Base-by-base conservation (phyloP, 768 basidiomycete species). In the Jaapia argillacea region DNA sequence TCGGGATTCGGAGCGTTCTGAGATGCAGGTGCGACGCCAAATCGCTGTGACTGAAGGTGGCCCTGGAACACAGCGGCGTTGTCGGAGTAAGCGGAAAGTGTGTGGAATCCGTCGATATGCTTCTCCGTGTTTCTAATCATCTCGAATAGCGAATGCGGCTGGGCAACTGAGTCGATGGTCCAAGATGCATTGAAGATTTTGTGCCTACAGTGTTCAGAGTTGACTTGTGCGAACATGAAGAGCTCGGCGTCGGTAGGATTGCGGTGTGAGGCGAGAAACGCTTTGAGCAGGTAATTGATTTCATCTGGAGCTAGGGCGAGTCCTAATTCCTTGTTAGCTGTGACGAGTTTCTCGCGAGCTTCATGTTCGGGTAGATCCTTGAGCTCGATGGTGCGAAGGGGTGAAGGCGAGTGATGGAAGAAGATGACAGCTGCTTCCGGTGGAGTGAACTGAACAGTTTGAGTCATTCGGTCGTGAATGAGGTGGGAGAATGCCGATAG, bases 151-250 rank as follows among this genome's bases (percentile, higher is more conserved):
- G 89, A 87, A 36, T 68, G 66, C 45, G 84, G 74, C 53, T 78
- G 69, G 7, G 69, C 54, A 31, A 69, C 54, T 2, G 72, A 83
- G 54, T 97, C 85, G 51, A 99, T 77, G 7, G 79, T 87, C 96
- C 96, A 99, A 13, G 85, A 74, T 0, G 96, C 93, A 58, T 99
- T 99, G 72, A 98, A 99, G 52, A 97, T 98, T 66, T 99, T 99
- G 72, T 99, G 96, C 25, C 96, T 75, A 61, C 96, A 99, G 58
- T 98, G 96, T 61, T 99, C 96, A n/a, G 93, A 97, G 66, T 99
- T 99, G 60, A 99, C 94, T 58, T 99, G 96, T 3, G 96, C 94
- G 62, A 98, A 99, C 96, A 98, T 99, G 75, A 99, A 99, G 5
- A 99, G 71, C 59, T 99, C 96, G 3, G 94, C 93, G 58, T 98